phyloP scores from a whole-genome alignment of 2,329 filamentous ascomycete species.

The Penicillium sp. region DNA sequence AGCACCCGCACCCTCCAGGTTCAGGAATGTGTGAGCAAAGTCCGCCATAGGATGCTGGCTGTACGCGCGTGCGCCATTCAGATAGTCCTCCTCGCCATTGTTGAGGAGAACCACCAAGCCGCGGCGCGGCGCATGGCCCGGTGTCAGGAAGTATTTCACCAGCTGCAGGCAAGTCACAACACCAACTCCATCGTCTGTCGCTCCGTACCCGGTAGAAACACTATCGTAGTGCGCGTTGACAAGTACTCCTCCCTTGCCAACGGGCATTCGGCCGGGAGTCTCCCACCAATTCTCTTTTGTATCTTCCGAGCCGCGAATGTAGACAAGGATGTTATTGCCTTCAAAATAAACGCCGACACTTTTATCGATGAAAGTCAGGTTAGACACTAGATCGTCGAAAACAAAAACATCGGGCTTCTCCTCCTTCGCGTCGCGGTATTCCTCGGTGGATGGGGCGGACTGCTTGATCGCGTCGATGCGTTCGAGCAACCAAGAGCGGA shows the following conservation, averaged over 20 bases:
- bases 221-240: slow-evolving; percentile 96
- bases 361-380: slow-evolving; percentile 66
- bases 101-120: slow-evolving; percentile 86
- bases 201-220: slow-evolving; percentile 86
- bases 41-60: slow-evolving; percentile 76
- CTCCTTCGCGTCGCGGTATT: slow-evolving; percentile 17
- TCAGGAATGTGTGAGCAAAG: slow-evolving; percentile 84
- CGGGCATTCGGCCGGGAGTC: slow-evolving; percentile 47
- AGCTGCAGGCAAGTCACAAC: slow-evolving; percentile 84
- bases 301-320: slow-evolving; percentile 79
- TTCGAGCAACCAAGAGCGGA: slow-evolving; percentile 71
- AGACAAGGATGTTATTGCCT: slow-evolving; percentile 86
- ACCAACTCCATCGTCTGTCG: slow-evolving; percentile 90
- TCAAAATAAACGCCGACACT: slow-evolving; percentile 73
- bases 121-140: slow-evolving; percentile 68
- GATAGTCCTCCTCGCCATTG: slow-evolving; percentile 91
- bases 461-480: slow-evolving; percentile 69
- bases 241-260: slow-evolving; percentile 71
- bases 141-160: slow-evolving; percentile 76
- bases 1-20: slow-evolving; percentile 90
- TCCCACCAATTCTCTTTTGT: slow-evolving; percentile 73
- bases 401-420: slow-evolving; percentile 51
- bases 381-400: slow-evolving; percentile 76
- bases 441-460: slow-evolving; percentile 48
- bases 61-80: slow-evolving; percentile 84